Percentiles rank a stretch among this genome's conserved stretches.
Evolutionary conservation across 192 early-diverging fungal species (phyloP).

Genomic region (Coemansia sp.): DNA sequence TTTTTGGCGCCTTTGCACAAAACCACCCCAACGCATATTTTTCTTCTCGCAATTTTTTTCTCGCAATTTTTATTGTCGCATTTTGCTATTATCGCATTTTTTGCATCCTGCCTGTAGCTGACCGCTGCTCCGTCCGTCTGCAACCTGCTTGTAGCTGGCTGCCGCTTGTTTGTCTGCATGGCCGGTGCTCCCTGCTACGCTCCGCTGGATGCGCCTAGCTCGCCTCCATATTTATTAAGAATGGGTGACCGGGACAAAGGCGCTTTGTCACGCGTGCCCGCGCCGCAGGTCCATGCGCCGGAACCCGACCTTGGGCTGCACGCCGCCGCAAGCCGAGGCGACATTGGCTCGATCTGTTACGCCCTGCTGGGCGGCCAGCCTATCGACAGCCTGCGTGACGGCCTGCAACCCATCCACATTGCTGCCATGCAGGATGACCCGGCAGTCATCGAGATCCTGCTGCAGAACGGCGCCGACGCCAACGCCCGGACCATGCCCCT

Average conservation of each 20-base stretch:
- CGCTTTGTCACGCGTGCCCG: neutral
- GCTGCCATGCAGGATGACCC: slow-evolving; percentile 64
- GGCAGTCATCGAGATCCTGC: slow-evolving; percentile 63
- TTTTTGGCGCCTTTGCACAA: neutral
- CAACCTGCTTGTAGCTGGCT: neutral
- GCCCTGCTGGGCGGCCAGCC: slow-evolving; percentile 59
- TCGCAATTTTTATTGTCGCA: neutral
- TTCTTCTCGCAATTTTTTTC: neutral
- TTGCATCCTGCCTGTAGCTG: neutral
- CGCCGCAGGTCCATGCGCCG: neutral
- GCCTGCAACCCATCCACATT: slow-evolving; percentile 67
- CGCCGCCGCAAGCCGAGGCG: slow-evolving; percentile 35
- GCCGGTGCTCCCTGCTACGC: slow-evolving; percentile 9
- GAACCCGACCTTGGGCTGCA: slow-evolving; percentile 39
- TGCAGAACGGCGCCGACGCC: slow-evolving; percentile 69
- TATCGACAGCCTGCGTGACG: slow-evolving; percentile 67
- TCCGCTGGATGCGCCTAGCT: slow-evolving; percentile 16
- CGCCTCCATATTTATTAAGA: neutral
- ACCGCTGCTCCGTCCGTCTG: too few species aligned
- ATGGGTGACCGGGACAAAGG: slow-evolving; percentile 27
- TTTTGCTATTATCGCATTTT: slow-evolving; percentile 1
- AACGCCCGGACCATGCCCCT: slow-evolving; percentile 56
- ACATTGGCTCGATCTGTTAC: slow-evolving; percentile 48
- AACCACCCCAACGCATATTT: neutral
- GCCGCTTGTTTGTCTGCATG: slow-evolving; percentile 4